Conservation (phyloP, 495 filamentous ascomycete species). For the Penicillium pulvis region DNA sequence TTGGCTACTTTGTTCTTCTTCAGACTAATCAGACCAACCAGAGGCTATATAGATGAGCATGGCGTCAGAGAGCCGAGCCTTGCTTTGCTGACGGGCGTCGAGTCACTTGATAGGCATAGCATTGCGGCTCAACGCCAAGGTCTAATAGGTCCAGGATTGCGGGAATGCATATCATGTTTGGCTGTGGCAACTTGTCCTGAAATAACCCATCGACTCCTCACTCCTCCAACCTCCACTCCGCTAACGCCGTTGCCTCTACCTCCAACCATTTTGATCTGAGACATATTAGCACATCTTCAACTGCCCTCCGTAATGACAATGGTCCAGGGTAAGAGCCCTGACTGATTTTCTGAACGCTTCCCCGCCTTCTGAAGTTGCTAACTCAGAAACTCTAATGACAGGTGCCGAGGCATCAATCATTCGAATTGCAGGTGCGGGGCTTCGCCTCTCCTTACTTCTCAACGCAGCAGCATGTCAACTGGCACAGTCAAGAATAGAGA, state of each 20-base stretch:
- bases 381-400: slow-evolving; percentile 9
- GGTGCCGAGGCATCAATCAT: slow-evolving; percentile 34
- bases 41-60: slow-evolving; percentile 10
- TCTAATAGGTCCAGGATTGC: neutral
- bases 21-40: slow-evolving; percentile 14
- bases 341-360: neutral
- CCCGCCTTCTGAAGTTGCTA: neutral
- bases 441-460: slow-evolving; percentile 46
- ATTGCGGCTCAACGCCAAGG: slow-evolving; percentile 21
- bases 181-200: slow-evolving; percentile 15
- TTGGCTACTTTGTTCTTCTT: slow-evolving; percentile 20
- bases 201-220: neutral
- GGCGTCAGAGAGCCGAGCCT: slow-evolving; percentile 24
- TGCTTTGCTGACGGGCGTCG: slow-evolving; percentile 18
- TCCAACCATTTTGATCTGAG: slow-evolving; percentile 1
- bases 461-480: slow-evolving; percentile 47
- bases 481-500: slow-evolving; percentile 45
- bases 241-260: neutral
- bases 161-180: slow-evolving; percentile 8
- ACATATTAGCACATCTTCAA: neutral
- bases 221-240: neutral
- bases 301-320: slow-evolving; percentile 12
- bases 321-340: slow-evolving; percentile 20
- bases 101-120: slow-evolving; percentile 33
- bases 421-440: slow-evolving; percentile 43